Base-by-base conservation (phyloP, 306 rosid genomes). In the Acacia crassicarpa region DNA sequence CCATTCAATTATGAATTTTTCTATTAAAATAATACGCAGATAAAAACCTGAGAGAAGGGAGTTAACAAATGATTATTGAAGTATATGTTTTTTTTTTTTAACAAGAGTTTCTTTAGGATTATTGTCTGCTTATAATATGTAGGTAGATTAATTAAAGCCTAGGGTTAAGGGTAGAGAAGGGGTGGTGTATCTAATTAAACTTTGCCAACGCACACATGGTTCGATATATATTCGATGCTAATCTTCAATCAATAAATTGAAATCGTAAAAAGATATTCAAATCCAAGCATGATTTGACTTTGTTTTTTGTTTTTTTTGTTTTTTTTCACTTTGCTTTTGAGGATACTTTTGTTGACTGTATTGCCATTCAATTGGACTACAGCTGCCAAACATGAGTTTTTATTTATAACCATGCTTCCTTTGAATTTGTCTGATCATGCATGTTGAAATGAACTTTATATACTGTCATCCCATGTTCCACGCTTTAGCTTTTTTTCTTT, bases 341-440 rank as follows among this genome's bases (percentile, higher is more conserved):
- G 44, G 67, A 68, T 25, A 46, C 48, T 67, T 78, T 73, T 78
- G 48, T 83, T 72, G 76, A 72, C 83, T 74, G 63, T 83, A 33
- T 17, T 49, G 78, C 30, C 67, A 10, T 25, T 61, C 0, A 27
- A 14, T 63, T 63, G 20, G 69, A n/a, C 6, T 63, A 0, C 41
- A 14, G 41, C 69, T 30, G 11, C 41, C n/a, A 32, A 63, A 63
- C 38, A 30, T 63, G 8, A 6, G 41, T n/a, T 30, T 15, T 63
- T 63, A 63, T 10, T 58, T 20, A 49, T 46, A 54, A 61, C 33
- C 40, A 27, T 5, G 40, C 35, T 6, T 14, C 68, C 30, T 62
- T 62, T 51, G 11, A 44, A 44, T 51, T 30, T 27, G 68, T 62
- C 68, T 14, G n/a, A 38, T 62, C 19, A 62, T 1, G 3, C 0